A percentile compares a stretch with the other conserved stretches of the same genome.
These are phyloP conservation scores for Brassica incana DNA, from an alignment of 345 rosid genomes.

Conservation along the genomic window DNA sequence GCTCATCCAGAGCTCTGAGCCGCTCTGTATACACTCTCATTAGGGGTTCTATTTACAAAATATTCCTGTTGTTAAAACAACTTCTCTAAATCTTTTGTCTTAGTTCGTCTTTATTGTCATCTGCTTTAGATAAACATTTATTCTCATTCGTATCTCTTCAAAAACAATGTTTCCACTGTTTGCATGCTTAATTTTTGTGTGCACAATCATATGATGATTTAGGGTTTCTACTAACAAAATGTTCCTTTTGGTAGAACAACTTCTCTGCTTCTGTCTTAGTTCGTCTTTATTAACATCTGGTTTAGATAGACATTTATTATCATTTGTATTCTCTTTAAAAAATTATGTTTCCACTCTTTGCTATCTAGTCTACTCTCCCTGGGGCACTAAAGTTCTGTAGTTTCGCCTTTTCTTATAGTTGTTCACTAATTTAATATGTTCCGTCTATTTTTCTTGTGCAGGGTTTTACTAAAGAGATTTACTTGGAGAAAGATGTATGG, in stretches of 20 bases:
- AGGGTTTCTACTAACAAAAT: not conserved
- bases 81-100: not conserved
- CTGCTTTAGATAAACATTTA: not conserved
- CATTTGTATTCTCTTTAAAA: constrained; percentile 5
- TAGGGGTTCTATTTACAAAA: not conserved
- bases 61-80: not conserved
- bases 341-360: not conserved
- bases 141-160: constrained; percentile 2
- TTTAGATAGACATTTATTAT: not conserved
- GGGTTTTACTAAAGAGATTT: constrained; percentile 99
- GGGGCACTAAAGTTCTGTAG: constrained; percentile 2
- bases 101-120: not conserved
- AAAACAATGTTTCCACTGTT: not conserved
- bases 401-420: not conserved
- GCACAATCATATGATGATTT: not conserved
- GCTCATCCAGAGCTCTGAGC: not conserved
- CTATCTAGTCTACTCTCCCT: constrained; percentile 3
- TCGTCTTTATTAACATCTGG: not conserved
- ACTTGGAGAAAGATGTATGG: constrained; percentile 97
- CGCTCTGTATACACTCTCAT: not conserved
- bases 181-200: not conserved
- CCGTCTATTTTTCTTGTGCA: constrained; percentile 38
- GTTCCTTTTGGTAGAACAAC: not conserved
- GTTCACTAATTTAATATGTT: constrained; percentile 13
- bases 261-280: not conserved